Percentiles rank a stretch among this genome's conserved stretches.
These are phyloP conservation scores for Hanseniaspora clermontiae DNA, from an alignment of 805 yeast genomes.

Conservation along the genomic window DNA sequence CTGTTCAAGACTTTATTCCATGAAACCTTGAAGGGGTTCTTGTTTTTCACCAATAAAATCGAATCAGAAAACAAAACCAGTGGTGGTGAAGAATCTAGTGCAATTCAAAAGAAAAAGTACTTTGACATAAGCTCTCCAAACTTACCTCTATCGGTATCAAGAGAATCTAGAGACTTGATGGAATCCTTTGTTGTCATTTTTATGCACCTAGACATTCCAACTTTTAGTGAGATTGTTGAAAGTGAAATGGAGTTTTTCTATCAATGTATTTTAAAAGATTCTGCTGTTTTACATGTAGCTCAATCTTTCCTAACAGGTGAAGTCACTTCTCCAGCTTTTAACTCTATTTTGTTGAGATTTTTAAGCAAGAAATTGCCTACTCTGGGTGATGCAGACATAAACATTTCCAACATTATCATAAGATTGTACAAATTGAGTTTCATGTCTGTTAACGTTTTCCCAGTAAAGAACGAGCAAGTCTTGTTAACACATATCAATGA, in stretches of 20 bases:
- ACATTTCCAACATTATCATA: slow-evolving; percentile 67
- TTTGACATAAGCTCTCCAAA: slow-evolving; percentile 70
- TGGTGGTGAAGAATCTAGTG: neutral
- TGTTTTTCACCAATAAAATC: slow-evolving; percentile 49
- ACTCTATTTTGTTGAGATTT: slow-evolving; percentile 69
- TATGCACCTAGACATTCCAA: slow-evolving; percentile 86
- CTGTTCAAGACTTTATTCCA: slow-evolving; percentile 66
- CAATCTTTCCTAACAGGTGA: slow-evolving; percentile 91
- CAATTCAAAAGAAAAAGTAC: slow-evolving; percentile 20
- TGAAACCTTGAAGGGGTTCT: slow-evolving; percentile 71
- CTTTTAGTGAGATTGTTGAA: slow-evolving; percentile 83
- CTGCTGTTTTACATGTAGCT: slow-evolving; percentile 78
- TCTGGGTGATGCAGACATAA: slow-evolving; percentile 67
- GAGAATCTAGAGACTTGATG: slow-evolving; percentile 91
- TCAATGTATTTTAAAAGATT: slow-evolving; percentile 65
- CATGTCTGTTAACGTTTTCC: slow-evolving; percentile 89
- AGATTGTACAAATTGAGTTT: slow-evolving; percentile 83
- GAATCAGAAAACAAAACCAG: slow-evolving; percentile 11
- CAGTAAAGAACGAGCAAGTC: slow-evolving; percentile 74
- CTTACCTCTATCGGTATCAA: slow-evolving; percentile 72
- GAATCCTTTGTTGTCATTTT: slow-evolving; percentile 89
- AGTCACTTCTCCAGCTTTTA: slow-evolving; percentile 83
- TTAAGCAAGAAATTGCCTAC: slow-evolving; percentile 59
- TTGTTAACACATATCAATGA: slow-evolving; percentile 78
- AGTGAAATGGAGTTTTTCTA: slow-evolving; percentile 68